Base-by-base conservation (phyloP, 2,329 filamentous ascomycete species). In the Aspergillus luchuensis region DNA sequence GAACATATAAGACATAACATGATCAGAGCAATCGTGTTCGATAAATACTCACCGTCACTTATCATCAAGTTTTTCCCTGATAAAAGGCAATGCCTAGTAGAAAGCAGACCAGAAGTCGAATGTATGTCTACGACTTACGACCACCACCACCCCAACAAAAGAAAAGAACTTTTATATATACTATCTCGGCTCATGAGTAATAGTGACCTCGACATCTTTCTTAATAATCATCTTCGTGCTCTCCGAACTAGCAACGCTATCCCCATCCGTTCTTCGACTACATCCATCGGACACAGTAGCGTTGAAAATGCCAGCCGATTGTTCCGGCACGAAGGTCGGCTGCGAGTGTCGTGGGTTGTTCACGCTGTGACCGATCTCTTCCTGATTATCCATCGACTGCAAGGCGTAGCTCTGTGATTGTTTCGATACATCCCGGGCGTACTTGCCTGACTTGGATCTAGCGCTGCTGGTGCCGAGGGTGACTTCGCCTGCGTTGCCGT, bases 161-260 rank as follows among this genome's bases (percentile, higher is more conserved):
- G 41, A 45, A 45, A 43, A 19, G 4, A 11, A 21, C 17, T 11
- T 45, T 5, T 21, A 21, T 15, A 3, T 21, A 21, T 2, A 28
- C 7, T 45, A 45, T 13, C 41, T 45, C 41, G 19, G 11, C 41
- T 49, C 47, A 49, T 19, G 47, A 10, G 47, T 49, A 19, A 25
- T 56, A 38, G 45, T 48, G 13, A 59, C 59, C 57, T 62, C 60
- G 3, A 62, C 60, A 41, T 62, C 39, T 23, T 62, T 62, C 36
- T 58, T 55, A 13, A 62, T 62, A 19, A 62, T 59, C 60, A 62
- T 62, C 45, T 17, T 56, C 45, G 60, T 62, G 19, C 60, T 62
- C 2, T 50, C 56, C 10, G 54, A 52, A 36, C 60, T 62, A 15
- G 45, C 38, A 4, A 62, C 30, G 8, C 60, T 62, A 15, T 55